Evolutionary conservation across 2,329 filamentous ascomycete species (phyloP).

Genomic region (Rutstroemia sp.): DNA sequence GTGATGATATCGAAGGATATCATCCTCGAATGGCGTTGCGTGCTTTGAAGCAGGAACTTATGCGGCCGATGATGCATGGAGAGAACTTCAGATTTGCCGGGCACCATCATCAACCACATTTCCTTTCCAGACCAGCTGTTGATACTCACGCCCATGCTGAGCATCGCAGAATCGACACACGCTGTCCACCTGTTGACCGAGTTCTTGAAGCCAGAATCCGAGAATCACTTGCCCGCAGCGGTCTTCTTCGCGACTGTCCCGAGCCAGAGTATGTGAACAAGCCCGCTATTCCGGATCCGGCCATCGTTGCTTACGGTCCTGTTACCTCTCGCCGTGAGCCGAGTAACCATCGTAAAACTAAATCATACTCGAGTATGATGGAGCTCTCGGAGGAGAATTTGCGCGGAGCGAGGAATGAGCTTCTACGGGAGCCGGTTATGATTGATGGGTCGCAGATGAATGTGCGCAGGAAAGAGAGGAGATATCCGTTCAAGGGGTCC

Average conservation of each 20-base stretch:
- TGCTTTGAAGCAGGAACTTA: constrained; percentile 1
- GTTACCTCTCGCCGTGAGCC: not conserved
- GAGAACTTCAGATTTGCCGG: not conserved
- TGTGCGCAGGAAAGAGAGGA: not conserved
- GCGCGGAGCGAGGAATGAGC: not conserved
- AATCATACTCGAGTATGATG: not conserved
- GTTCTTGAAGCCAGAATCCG: constrained; percentile 5
- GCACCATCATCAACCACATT: not conserved
- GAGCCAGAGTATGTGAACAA: constrained; percentile 5
- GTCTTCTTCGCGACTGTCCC: constrained; percentile 6
- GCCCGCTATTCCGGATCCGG: constrained; percentile 17
- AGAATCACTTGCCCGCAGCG: constrained; percentile 4
- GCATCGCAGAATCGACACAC: not conserved
- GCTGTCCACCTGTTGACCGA: not conserved
- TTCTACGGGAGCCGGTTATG: not conserved
- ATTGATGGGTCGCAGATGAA: not conserved
- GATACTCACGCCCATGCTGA: not conserved
- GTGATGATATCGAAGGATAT: not conserved
- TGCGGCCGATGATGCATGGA: not conserved
- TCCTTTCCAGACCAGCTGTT: not conserved
- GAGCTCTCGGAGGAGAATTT: not conserved
- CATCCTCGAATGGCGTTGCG: constrained; percentile 4
- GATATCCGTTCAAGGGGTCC: not conserved
- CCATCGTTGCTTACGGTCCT: constrained; percentile 15
- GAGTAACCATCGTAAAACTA: not conserved